A percentile compares a stretch with the other conserved stretches of the same genome.
Conservation (phyloP, 2,329 filamentous ascomycete genomes). For the Calonectria honghensis region DNA sequence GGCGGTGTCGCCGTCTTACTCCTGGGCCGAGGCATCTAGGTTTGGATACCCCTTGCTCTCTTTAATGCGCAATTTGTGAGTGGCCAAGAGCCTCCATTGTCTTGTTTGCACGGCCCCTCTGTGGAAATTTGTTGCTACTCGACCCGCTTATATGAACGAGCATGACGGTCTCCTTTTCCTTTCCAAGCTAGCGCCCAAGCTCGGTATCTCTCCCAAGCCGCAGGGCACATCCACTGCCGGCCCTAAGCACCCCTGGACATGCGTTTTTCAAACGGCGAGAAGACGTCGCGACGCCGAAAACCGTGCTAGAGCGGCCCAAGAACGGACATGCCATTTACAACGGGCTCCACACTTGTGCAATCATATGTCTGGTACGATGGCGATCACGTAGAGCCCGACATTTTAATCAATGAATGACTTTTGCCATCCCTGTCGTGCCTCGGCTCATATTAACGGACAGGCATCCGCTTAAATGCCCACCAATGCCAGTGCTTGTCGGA, state of each 20-base stretch:
- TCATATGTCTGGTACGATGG: neutral
- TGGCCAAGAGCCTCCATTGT: neutral
- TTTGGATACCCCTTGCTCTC: constrained; percentile 8
- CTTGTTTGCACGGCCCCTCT: constrained; percentile 18
- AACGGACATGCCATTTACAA: constrained; percentile 10
- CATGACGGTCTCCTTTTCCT: constrained; percentile 8
- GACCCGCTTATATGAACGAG: constrained; percentile 18
- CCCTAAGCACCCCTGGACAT: neutral
- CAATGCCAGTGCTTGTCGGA: neutral
- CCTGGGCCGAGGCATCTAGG: constrained; percentile 55
- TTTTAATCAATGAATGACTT: neutral
- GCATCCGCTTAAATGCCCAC: neutral
- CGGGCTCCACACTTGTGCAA: neutral
- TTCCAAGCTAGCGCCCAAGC: constrained; percentile 1
- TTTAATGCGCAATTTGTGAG: constrained; percentile 3
- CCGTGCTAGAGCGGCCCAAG: neutral
- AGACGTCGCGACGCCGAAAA: constrained; percentile 5
- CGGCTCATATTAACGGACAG: neutral
- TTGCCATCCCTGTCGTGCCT: constrained; percentile 17
- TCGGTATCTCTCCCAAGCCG: neutral
- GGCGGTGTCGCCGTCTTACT: constrained; percentile 21
- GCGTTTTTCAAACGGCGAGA: neutral
- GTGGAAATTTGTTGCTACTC: constrained; percentile 2
- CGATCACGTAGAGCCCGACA: neutral
- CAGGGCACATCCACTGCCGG: constrained; percentile 15